Evolutionary conservation across 2,329 filamentous ascomycete species (phyloP), one percentile per base, ranked within the genome.

Genomic region (Stachybotrys chartarum): DNA sequence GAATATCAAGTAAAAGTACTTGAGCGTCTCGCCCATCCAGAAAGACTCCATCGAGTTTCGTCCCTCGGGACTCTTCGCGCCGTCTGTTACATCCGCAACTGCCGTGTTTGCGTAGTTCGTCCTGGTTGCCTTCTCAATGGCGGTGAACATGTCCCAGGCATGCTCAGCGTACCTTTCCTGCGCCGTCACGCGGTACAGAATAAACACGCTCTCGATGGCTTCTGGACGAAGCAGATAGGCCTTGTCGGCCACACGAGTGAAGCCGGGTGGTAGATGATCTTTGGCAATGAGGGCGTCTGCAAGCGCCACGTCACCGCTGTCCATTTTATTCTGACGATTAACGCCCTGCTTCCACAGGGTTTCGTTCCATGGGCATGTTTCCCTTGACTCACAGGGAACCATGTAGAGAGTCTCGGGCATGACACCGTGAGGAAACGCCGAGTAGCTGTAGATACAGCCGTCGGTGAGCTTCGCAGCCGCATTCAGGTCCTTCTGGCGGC

Each of bases 11-110:
- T 88, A 93, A 53, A 79, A 78, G 68, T 94, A 94, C 76, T 95
- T 94, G 66, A 94, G 65, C 56, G 91, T 87, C 73, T 94, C 90
- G 0, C 90, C 90, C 68, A 94, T 91, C 76, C 88, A 84, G 72
- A 92, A 95, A 77, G 42, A 39, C 74, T 94, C 87, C 87, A 91
- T 90, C 60, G 76, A 69, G 5, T 72, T 57, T 14, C 75, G 70
- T 53, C 56, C 54, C 24, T 56, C 32, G 7, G 64, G 60, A 46
- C 66, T 58, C 4, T 64, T 63, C 1, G 56, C 54, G 6, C 53
- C 58, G 1, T 55, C 59, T 45, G 57, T 61, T 7, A 90, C 84
- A 62, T 90, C 86, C 56, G 78, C 74, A 54, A 91, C 78, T 30
- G 83, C 81, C 0, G 83, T 82, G 61, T 87, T 78, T 1, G 83